phyloP scores from a whole-genome alignment of 2,329 filamentous ascomycete species.

The Chrysoporthe deuterocubensis region DNA sequence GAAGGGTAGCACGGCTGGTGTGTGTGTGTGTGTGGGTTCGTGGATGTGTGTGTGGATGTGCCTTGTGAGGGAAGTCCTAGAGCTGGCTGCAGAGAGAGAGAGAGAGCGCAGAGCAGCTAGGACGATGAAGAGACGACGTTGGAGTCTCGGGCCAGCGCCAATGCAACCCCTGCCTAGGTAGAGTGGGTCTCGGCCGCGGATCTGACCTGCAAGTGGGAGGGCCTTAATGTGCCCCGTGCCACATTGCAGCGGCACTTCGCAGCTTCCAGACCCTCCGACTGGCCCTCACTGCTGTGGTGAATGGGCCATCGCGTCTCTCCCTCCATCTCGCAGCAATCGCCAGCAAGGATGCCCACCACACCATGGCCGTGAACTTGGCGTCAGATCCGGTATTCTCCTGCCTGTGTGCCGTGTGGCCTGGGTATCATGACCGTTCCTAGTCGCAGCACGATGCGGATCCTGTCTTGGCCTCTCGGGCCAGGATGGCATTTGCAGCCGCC shows the following conservation, averaged over 20 bases:
- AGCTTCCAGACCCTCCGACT: constrained; percentile 13
- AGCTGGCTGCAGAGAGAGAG: constrained; percentile 6
- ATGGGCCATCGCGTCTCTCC: neutral
- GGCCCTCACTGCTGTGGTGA: neutral
- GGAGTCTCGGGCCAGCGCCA: constrained; percentile 11
- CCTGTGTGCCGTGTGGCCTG: constrained; percentile 1
- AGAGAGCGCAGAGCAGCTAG: constrained; percentile 4
- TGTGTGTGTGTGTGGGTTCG: constrained; percentile 15
- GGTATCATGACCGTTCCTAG: constrained; percentile 20
- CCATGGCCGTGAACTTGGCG: neutral
- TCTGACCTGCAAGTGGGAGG: constrained; percentile 22
- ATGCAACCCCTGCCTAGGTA: constrained; percentile 14
- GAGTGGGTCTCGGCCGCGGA: constrained; percentile 19
- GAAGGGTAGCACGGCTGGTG: constrained; percentile 5
- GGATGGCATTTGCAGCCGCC: constrained; percentile 9
- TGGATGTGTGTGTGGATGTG: constrained; percentile 18
- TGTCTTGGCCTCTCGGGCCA: constrained; percentile 1
- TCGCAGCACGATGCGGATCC: constrained; percentile 14
- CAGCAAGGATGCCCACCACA: constrained; percentile 6
- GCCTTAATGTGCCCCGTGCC: constrained; percentile 28
- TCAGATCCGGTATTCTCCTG: constrained; percentile 12
- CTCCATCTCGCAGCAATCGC: neutral
- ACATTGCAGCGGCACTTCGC: constrained; percentile 21
- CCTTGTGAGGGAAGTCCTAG: neutral
- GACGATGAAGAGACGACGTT: constrained; percentile 18